Evolutionary conservation across 345 rosid genomes (phyloP).

Genomic region (Arabis alpina): DNA sequence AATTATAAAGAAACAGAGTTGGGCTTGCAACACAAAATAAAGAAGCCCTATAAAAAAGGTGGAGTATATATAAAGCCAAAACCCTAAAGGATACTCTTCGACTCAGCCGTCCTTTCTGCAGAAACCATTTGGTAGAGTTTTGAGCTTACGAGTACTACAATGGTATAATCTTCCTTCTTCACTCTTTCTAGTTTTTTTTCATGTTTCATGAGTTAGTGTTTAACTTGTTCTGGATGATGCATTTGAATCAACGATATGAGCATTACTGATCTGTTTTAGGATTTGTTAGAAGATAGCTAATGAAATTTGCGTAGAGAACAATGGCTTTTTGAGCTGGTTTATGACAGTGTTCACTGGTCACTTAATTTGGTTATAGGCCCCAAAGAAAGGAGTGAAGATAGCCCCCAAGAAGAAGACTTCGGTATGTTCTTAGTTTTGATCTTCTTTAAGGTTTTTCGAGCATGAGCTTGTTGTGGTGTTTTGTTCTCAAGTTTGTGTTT

Average conservation of each 20-base stretch:
- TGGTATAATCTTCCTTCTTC: constrained; percentile 27
- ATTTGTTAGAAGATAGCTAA: constrained; percentile 7
- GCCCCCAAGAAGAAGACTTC: constrained; percentile 62
- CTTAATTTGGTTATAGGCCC: constrained; percentile 47
- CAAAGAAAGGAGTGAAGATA: constrained; percentile 54
- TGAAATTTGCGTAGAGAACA: background rate
- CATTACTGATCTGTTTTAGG: background rate
- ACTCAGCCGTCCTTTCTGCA: constrained; percentile 34
- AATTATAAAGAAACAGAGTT: too few species aligned
- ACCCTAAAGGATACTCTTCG: constrained; percentile 19
- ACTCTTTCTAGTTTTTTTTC: too few species aligned
- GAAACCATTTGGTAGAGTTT: constrained; percentile 25
- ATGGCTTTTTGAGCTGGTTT: background rate
- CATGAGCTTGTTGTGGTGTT: too few species aligned
- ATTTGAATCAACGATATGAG: background rate
- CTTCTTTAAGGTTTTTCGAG: background rate
- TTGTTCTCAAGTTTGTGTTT: constrained; percentile 10
- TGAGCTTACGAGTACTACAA: constrained; percentile 21
- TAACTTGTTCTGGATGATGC: background rate
- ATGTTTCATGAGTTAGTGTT: too few species aligned
- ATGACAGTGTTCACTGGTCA: background rate
- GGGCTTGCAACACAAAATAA: background rate
- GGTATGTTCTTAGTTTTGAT: constrained; percentile 27
- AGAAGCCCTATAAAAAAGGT: constrained; percentile 35
- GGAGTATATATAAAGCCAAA: constrained; percentile 26